phyloP scores from a whole-genome alignment of 768 basidiomycete species.

The Serendipita sp. region DNA sequence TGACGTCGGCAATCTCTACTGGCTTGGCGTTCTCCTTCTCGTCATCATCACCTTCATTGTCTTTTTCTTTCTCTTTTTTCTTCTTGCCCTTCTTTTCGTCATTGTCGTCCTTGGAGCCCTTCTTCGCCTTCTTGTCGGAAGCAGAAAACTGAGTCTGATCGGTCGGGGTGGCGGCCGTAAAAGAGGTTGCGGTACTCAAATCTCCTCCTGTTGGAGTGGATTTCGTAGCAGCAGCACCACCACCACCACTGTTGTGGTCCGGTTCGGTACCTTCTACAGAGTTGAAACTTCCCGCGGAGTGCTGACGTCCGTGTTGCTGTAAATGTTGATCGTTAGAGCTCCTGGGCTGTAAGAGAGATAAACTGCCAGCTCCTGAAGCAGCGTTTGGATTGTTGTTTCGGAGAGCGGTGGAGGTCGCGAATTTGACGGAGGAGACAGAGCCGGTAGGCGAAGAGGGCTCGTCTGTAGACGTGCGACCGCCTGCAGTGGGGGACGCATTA shows the following conservation, averaged over 20 bases:
- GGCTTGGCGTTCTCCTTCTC: not conserved
- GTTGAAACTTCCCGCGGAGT: not conserved
- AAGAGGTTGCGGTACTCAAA: not conserved
- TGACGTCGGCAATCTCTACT: slow-evolving; percentile 15
- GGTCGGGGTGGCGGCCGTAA: not conserved
- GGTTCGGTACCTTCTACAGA: slow-evolving; percentile 9
- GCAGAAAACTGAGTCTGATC: not conserved
- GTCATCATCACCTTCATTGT: not conserved
- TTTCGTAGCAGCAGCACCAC: not conserved
- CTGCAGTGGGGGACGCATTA: slow-evolving; percentile 3
- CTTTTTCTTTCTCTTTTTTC: not conserved
- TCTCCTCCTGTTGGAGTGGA: too few relatives aligned
- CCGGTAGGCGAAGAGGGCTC: slow-evolving; percentile 8
- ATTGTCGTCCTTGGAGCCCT: not conserved
- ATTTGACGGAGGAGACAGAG: slow-evolving; percentile 8
- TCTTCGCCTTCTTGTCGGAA: not conserved
- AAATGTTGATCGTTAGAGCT: not conserved
- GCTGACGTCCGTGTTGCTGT: not conserved
- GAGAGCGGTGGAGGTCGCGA: slow-evolving; percentile 11
- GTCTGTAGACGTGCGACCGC: slow-evolving; percentile 19
- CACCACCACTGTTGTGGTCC: not conserved
- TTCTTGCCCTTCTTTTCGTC: not conserved
- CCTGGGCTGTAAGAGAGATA: slow-evolving; percentile 9
- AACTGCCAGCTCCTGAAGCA: slow-evolving; percentile 10
- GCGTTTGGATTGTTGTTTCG: slow-evolving; percentile 21